phyloP scores from a whole-genome alignment of 441 rosid genomes.

The Populus tomentosa region DNA sequence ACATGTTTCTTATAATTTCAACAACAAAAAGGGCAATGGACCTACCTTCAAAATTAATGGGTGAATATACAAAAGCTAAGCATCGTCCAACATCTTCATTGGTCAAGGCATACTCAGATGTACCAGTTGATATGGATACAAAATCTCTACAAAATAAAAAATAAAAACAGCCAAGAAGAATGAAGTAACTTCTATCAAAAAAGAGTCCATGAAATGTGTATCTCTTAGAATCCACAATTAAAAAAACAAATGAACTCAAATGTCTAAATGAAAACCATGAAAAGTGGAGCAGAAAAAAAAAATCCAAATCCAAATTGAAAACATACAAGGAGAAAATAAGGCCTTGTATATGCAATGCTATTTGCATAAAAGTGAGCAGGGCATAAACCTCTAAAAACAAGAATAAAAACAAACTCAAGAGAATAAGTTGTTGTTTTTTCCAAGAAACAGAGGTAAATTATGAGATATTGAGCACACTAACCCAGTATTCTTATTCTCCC shows the following conservation, averaged over 20 bases:
- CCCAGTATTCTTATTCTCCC: slow-evolving; percentile 78
- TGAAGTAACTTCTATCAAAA: neutral
- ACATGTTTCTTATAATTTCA: slow-evolving; percentile 4
- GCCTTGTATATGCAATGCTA: neutral
- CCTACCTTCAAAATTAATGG: slow-evolving; percentile 93
- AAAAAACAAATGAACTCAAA: too few species aligned
- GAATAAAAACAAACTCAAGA: neutral
- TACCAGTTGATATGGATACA: slow-evolving; percentile 63
- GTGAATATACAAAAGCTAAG: slow-evolving; percentile 78
- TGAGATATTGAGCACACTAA: slow-evolving; percentile 34
- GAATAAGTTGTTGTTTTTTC: neutral
- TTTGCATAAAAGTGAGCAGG: neutral
- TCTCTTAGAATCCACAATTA: too few species aligned
- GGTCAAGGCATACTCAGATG: slow-evolving; percentile 75
- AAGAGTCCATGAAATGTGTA: neutral
- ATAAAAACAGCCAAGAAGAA: neutral
- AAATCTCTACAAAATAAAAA: slow-evolving; percentile 48
- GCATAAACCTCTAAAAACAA: neutral
- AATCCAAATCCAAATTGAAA: neutral
- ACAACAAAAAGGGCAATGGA: slow-evolving; percentile 20
- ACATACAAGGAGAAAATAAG: neutral
- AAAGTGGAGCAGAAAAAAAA: too few species aligned
- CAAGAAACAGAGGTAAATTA: neutral
- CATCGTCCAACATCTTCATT: slow-evolving; percentile 85
- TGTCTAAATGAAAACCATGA: too few species aligned